Base-by-base conservation (phyloP, 805 yeast species). In the Saturnispora kantuleensis region DNA sequence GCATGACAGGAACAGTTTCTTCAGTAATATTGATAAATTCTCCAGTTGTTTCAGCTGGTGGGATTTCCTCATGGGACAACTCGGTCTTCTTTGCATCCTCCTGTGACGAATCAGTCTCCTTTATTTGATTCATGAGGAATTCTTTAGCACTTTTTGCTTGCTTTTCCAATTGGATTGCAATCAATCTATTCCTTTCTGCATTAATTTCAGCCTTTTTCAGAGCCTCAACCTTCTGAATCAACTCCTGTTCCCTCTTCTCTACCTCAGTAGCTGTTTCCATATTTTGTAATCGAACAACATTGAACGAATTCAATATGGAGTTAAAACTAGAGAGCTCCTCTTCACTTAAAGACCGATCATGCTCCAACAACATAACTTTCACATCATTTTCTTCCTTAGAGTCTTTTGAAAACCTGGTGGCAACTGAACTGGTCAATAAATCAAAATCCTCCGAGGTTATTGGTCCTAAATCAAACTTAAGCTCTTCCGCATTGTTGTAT, bases 401-500 rank as follows among this genome's bases (percentile, higher is more conserved):
- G 8, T 50, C 54, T 33, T 44, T 50, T 1, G 51, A 46, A 39
- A 46, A 50, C 34, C 45, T 47, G 5, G 38, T 39, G 17, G 40
- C 35, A 10, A 43, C 44, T 26, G 33, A 33, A 31, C 18, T 26
- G 11, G 33, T 31, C n/a, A 48, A 30, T 11, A 29, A 13, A 29
- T 51, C 48, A 41, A 47, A 36, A 29, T 52, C 51, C 2, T 34
- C 39, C 31, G 51, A 47, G 29, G 42, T 26, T 3, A 47, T 30
- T 5, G 38, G 33, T 13, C 48, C 41, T 21, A 54, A 32, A 3
- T 52, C 50, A 46, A 50, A 55, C 16, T 45, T 46, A 13, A 60
- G 39, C 9, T 42, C 39, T 28, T 48, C 50, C 12, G 65, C 58
- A 31, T 60, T 57, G 21, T 45, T 50, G 7, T 48, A 47, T 13